A percentile compares a stretch with the other conserved stretches of the same genome.
Conservation (phyloP, 1,139 yeast species). For the Hyphopichia fennica region DNA sequence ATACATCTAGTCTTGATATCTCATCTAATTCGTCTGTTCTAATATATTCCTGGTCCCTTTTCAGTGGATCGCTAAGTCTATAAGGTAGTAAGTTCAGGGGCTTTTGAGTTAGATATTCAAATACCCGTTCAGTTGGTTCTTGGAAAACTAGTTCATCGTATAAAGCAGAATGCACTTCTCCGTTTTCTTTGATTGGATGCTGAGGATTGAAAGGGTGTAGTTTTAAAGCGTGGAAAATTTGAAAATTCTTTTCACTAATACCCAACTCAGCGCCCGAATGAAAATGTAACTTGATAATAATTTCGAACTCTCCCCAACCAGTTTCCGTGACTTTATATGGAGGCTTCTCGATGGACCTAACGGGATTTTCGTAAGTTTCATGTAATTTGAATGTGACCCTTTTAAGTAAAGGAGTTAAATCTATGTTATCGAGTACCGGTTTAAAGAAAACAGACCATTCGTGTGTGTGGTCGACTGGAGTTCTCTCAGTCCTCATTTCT, state of each 20-base stretch:
- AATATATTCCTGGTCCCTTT: conserved; percentile 43
- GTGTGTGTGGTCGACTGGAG: conserved; percentile 92
- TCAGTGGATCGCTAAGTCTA: conserved; percentile 44
- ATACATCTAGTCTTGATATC: conserved; percentile 68
- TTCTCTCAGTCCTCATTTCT: conserved; percentile 60
- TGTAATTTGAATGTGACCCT: conserved; percentile 93
- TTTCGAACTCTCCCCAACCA: conserved; percentile 99
- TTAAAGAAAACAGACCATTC: conserved; percentile 91
- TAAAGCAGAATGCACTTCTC: conserved; percentile 62
- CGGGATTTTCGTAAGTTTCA: conserved; percentile 87
- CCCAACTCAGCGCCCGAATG: conserved; percentile 68
- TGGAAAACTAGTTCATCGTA: conserved; percentile 93
- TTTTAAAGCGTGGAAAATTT: conserved; percentile 84
- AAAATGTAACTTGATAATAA: conserved; percentile 82
- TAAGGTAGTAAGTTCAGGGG: conserved; percentile 78
- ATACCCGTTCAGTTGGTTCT: conserved; percentile 91
- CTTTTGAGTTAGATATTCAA: conserved; percentile 69
- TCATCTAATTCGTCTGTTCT: conserved; percentile 71
- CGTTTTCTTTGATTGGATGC: conserved; percentile 38
- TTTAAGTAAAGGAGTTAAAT: conserved; percentile 78
- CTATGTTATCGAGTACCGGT: conserved; percentile 76
- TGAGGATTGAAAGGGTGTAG: conserved; percentile 81
- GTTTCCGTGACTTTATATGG: conserved; percentile 96
- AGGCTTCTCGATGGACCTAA: conserved; percentile 80
- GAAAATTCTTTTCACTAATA: conserved; percentile 79